Base-by-base conservation (phyloP, 2,329 filamentous ascomycete species). In the Pseudogymnoascus pannorum region DNA sequence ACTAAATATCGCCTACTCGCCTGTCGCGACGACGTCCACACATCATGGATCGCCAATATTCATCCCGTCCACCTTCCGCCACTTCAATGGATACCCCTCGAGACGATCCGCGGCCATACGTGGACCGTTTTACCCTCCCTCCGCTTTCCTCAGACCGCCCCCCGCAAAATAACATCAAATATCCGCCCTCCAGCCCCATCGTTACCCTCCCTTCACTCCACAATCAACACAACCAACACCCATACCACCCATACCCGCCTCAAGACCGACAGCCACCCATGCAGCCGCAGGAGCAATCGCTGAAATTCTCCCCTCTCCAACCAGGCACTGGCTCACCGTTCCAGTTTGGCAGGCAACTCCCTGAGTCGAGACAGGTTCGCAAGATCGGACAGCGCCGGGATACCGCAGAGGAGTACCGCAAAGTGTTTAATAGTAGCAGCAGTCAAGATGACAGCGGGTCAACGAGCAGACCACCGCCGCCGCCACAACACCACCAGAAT, bases 371-470 rank as follows among this genome's bases (percentile, higher is more conserved):
- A 26, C 48, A 54, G 48, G 48, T 54, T 24, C 48, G 48, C 24
- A 54, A 54, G 48, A 54, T 54, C 3, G 48, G 48, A 11, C 48
- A 54, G 48, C 48, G 48, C 48, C 48, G 48, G n/a, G 48, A 54
- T 14, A 16, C 48, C 26, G 26, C 48, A 54, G 48, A 54, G 1
- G 48, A 54, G 4, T 54, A 54, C 48, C 26, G 48, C 48, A 54
- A 54, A 54, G 12, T 6, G 5, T n/a, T 18, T 6, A 18, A 18
- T 31, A 31, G 42, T 48, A 26, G 18, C 26, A 54, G 48, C 14
- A 29, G 16, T 11, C 44, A 29, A 22, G 16, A 3, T 29, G 24
- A 14, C n/a, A 29, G 44, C n/a, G 48, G 11, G 26, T 14, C 16
- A 7, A 18, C 26, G 48, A 54, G 9, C n/a, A 54, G 48, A 29